These are phyloP conservation scores for Lepiota brunneoincarnata DNA, from an alignment of 768 basidiomycete species.

Conservation along the genomic window DNA sequence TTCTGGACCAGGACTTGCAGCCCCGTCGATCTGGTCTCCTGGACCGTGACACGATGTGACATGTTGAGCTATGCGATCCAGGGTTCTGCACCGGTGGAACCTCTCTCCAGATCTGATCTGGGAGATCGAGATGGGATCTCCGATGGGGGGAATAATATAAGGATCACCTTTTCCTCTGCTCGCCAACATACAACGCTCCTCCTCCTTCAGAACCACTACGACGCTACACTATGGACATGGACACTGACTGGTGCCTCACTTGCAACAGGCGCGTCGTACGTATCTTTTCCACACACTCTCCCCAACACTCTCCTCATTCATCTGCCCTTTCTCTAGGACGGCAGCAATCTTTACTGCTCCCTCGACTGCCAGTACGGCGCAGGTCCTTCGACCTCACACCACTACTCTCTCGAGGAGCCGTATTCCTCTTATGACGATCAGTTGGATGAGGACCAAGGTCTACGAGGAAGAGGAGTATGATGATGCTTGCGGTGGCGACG, in stretches of 20 bases:
- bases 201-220: conserved; percentile 17
- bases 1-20: not conserved
- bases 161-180: conserved; percentile 9
- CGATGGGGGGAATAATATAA: conserved; percentile 3
- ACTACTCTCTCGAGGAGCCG: conserved; percentile 1
- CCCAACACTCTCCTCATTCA: conserved; percentile 18
- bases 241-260: conserved; percentile 69
- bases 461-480: conserved; percentile 21
- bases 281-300: conserved; percentile 17
- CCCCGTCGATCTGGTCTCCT: conserved; percentile 1
- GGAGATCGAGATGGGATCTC: conserved; percentile 8
- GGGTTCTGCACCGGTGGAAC: not conserved
- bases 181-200: conserved; percentile 8
- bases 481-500: conserved; percentile 20
- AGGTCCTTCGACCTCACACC: conserved; percentile 22
- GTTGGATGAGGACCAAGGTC: conserved; percentile 15
- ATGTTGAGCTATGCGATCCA: not conserved
- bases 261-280: conserved; percentile 60
- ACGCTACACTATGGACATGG: conserved; percentile 39
- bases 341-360: conserved; percentile 52
- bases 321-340: conserved; percentile 22
- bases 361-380: conserved; percentile 33
- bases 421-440: conserved; percentile 5
- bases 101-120: conserved; percentile 7
- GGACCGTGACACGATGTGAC: not conserved